Evolutionary conservation across 2,329 filamentous ascomycete species (phyloP).

Genomic region (Nigrospora sphaerica): DNA sequence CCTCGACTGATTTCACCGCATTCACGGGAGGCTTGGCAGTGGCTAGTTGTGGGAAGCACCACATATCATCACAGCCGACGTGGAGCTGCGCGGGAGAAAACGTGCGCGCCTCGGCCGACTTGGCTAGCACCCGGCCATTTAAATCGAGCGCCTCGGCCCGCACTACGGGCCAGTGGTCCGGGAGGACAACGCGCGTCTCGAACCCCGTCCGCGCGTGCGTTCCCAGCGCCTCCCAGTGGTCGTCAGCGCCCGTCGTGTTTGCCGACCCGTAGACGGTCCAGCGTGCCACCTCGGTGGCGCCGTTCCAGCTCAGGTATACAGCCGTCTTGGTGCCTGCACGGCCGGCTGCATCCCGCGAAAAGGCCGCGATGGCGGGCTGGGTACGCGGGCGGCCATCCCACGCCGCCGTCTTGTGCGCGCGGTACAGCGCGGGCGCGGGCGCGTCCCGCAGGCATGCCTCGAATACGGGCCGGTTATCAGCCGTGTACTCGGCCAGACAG

Average conservation of each 20-base stretch:
- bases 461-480: conserved; percentile 12
- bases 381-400: conserved; percentile 17
- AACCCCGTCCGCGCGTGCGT: conserved; percentile 8
- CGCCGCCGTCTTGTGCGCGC: conserved; percentile 17
- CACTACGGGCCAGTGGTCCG: too few species aligned
- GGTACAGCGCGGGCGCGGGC: conserved; percentile 15
- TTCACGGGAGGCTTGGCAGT: too few species aligned
- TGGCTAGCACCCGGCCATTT: too few species aligned
- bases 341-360: conserved; percentile 10
- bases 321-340: conserved; percentile 1
- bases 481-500: conserved; percentile 17
- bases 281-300: conserved; percentile 20
- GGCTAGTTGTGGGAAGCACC: too few species aligned
- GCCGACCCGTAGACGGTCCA: conserved; percentile 32
- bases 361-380: conserved; percentile 6
- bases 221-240: conserved; percentile 8
- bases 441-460: conserved; percentile 13
- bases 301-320: conserved; percentile 32
- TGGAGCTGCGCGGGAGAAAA: too few species aligned
- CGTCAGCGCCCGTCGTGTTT: conserved; percentile 15
- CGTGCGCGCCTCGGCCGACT: too few species aligned
- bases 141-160: too few species aligned
- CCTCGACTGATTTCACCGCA: too few species aligned
- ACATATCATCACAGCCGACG: too few species aligned
- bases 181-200: conserved; percentile 7